Base-by-base conservation (phyloP, 2,329 filamentous ascomycete genomes). In the Clonostachys byssicola region DNA sequence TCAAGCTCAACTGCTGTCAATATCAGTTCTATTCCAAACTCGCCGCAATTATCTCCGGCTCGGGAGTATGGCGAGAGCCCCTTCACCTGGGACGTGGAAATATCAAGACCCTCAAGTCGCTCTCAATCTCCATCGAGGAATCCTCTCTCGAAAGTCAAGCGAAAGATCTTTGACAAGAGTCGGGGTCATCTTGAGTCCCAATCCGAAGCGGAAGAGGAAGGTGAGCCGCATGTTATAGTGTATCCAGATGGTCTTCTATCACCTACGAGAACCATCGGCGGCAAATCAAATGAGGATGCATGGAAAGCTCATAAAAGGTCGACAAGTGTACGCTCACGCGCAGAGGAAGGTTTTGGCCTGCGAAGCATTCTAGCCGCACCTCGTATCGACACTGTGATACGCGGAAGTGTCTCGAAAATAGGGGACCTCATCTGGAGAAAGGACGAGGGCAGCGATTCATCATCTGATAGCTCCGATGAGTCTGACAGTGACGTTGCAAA, bases 361-460 rank as follows among this genome's bases (percentile, higher is more conserved):
- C 81, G 85, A 40, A 83, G 86, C 7, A 85, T 96, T 43, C 86
- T 96, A 66, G 92, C 90, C 66, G 85, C 84, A 4, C 80, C 83
- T 44, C 77, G 87, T 47, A 83, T 92, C 52, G 88, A 89, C 51
- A 87, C 81, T 33, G 77, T 89, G 33, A 79, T 95, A 41, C 75
- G 78, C 23, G 79, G 72, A 7, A 68, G 79, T 20, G 76, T 82
- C 6, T 79, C 76, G 23, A 80, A 75, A 54, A 62, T 83, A 13
- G 73, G 77, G 33, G 79, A 81, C 44, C 67, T 83, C 45, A 54
- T 83, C 18, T 81, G 80, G 77, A 75, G 72, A 53, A 80, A 73
- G 50, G 78, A 81, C 10, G 61, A 53, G 5, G 51, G 56, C 4
- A 56, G 55, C 12, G 65, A 67, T 6, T 56, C 58, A 4, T 54